Evolutionary conservation across 2,329 filamentous ascomycete species (phyloP).

Genomic region (Beauveria caledonica): DNA sequence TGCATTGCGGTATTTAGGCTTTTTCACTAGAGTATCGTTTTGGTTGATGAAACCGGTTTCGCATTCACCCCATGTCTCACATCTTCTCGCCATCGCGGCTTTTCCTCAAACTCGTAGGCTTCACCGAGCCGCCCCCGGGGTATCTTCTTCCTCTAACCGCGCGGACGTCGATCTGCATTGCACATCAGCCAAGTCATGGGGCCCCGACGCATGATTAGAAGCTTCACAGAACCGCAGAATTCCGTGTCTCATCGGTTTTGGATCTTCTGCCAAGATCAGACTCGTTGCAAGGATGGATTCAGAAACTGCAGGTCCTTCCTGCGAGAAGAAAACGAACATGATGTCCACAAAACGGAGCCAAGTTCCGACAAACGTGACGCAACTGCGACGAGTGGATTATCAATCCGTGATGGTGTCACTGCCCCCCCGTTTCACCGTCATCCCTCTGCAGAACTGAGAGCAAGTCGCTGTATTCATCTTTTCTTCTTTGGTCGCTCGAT

Average conservation of each 20-base stretch:
- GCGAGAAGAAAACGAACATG: background rate
- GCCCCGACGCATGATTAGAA: background rate
- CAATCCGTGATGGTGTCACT: background rate
- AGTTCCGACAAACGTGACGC: background rate
- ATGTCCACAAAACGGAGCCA: background rate
- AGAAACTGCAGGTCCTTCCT: background rate
- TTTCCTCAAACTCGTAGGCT: background rate
- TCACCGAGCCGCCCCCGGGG: background rate
- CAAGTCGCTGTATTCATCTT: background rate
- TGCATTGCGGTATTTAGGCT: background rate
- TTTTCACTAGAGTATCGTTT: background rate
- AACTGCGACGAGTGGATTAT: background rate
- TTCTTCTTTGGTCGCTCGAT: background rate
- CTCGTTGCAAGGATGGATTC: background rate
- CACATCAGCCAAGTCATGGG: background rate
- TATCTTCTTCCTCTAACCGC: background rate
- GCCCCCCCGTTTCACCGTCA: background rate
- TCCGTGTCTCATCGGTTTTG: background rate
- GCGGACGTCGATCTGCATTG: background rate
- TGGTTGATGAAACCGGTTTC: slow-evolving; percentile 5
- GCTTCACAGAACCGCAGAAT: background rate
- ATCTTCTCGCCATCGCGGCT: background rate
- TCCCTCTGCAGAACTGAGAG: background rate
- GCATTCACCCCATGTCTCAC: slow-evolving; percentile 1
- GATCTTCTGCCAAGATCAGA: background rate